Base-by-base conservation (phyloP, 1,284 basidiomycete species). In the Apiotrichum porosum region DNA sequence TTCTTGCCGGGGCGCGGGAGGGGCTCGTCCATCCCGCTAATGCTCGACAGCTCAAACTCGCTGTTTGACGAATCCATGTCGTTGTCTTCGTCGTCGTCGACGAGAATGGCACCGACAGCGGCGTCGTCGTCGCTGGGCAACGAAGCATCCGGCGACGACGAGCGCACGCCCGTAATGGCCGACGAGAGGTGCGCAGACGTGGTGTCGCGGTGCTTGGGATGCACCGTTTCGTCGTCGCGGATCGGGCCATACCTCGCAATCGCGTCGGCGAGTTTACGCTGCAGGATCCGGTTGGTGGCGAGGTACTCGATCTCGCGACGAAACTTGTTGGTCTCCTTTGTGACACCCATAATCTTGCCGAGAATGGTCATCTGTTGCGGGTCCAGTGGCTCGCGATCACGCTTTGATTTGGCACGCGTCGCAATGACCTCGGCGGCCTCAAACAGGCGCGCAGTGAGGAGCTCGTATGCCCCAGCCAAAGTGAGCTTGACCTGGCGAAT, bases 401-500 rank as follows among this genome's bases (percentile, higher is more conserved):
- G 52, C 72, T 58, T 36, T 30, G 62, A 51, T n/a, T 37, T 47
- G 42, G 46, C 44, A 17, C 49, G 53, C 23, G 44, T 47, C 21
- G 39, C 41, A 34, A 68, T 54, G 50, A 61, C 47, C 36, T 57
- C 56, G 2, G 61, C 54, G 18, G 63, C 51, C 44, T 63, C 57
- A 35, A 64, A 65, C 34, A 69, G 40, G 17, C 57, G 45, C 1
- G 84, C 79, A 13, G 84, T 83, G 64, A 98, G 79, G 30, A 94
- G 84, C 44, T 84, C 83, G 74, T 84, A 84, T 3, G 93, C 94
- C 4, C 93, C 93, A 0, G 85, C 84, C 47, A 97, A 78, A 0
- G 88, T 86, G 46, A 83, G 81, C 18, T 85, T 82, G 37, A 97
- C 90, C 61, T 83, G 84, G 28, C 80, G 76, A 54, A 97, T 89